These are phyloP conservation scores for Yamadazyma taylorii DNA, from an alignment of 1,139 yeast species.

Conservation along the genomic window DNA sequence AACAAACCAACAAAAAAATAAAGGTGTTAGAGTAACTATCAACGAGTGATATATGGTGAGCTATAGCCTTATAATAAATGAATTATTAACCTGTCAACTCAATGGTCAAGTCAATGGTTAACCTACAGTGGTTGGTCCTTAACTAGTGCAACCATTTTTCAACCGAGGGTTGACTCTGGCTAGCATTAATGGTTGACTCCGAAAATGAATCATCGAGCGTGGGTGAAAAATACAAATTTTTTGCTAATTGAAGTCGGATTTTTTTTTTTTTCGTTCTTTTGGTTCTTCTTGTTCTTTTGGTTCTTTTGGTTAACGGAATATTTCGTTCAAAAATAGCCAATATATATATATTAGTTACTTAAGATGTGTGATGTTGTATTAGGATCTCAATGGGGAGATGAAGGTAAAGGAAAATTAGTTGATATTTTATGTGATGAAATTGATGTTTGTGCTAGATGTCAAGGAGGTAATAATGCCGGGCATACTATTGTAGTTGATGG, in stretches of 20 bases:
- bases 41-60: too few species aligned
- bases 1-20: too few species aligned
- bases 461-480: conserved; percentile 99
- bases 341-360: neutral
- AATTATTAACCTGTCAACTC: too few species aligned
- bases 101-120: too few species aligned
- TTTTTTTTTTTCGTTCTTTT: too few species aligned
- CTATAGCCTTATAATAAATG: too few species aligned
- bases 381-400: conserved; percentile 99
- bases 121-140: too few species aligned
- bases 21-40: too few species aligned
- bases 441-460: conserved; percentile 97
- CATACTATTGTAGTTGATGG: conserved; percentile 94
- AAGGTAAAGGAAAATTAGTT: conserved; percentile 97
- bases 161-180: too few species aligned
- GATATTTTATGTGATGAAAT: conserved; percentile 90
- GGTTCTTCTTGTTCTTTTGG: conserved; percentile 1
- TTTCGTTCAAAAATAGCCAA: neutral
- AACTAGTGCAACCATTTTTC: too few species aligned
- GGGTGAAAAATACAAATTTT: neutral
- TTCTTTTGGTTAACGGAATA: conserved; percentile 2
- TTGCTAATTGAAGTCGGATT: neutral
- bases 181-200: too few species aligned
- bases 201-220: conserved; percentile 3
- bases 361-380: conserved; percentile 89